Evolutionary conservation across 164 flowering plant genomes (phyloP).

Genomic region (Magnolia sinica): DNA sequence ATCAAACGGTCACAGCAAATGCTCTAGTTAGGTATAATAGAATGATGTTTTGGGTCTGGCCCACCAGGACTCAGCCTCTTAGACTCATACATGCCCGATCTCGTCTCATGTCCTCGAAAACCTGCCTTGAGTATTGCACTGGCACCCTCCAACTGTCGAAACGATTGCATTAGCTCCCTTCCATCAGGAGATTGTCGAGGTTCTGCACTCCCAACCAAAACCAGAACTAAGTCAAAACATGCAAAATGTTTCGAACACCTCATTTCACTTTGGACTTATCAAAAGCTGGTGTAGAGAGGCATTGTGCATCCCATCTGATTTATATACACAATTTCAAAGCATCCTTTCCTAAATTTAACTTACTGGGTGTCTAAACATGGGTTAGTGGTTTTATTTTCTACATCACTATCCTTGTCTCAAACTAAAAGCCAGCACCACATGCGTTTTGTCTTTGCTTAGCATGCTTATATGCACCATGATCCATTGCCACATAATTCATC

Average conservation of each 20-base stretch:
- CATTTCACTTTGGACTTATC: not conserved
- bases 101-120: not conserved
- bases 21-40: not conserved
- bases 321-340: not conserved
- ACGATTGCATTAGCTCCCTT: not conserved
- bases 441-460: not conserved
- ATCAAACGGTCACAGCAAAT: too few species aligned
- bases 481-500: not conserved
- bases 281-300: not conserved
- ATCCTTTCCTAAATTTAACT: not conserved
- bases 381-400: not conserved
- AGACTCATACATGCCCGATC: not conserved
- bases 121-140: not conserved
- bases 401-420: not conserved
- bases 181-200: not conserved
- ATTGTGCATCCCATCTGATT: not conserved
- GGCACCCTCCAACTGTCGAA: not conserved
- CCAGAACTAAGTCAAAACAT: not conserved
- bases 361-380: not conserved
- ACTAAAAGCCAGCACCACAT: not conserved
- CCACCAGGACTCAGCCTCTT: slow-evolving; percentile 16
- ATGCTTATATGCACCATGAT: not conserved
- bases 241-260: not conserved
- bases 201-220: not conserved
- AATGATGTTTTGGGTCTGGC: slow-evolving; percentile 11